Conservation (phyloP, 2,329 filamentous ascomycete species). For the Intubia oerlemansii region DNA sequence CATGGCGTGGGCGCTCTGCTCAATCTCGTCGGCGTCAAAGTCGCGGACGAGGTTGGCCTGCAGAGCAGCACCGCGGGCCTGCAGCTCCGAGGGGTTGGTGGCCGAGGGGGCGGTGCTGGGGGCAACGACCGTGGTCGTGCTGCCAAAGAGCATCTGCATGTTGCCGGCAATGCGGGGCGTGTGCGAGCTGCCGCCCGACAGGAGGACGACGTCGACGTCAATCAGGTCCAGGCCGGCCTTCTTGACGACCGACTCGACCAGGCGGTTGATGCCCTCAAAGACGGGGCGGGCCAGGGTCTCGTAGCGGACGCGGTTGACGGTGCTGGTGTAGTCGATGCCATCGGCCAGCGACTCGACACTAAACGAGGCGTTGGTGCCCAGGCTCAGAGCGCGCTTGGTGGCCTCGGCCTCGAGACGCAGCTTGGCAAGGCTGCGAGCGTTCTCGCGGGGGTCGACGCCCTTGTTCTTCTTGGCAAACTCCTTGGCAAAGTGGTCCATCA, state of each 20-base stretch:
- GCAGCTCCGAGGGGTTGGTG: slow-evolving; percentile 84
- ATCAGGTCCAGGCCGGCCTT: slow-evolving; percentile 85
- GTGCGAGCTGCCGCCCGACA: slow-evolving; percentile 80
- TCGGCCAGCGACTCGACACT: slow-evolving; percentile 80
- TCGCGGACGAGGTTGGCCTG: slow-evolving; percentile 89
- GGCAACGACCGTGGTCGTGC: slow-evolving; percentile 56
- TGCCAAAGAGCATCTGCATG: slow-evolving; percentile 59
- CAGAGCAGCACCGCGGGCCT: slow-evolving; percentile 77
- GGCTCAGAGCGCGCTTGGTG: slow-evolving; percentile 76
- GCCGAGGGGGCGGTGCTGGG: slow-evolving; percentile 58
- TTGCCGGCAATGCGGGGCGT: slow-evolving; percentile 81
- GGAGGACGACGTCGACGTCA: slow-evolving; percentile 85
- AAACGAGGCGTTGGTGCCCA: slow-evolving; percentile 76
- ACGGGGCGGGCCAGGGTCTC: slow-evolving; percentile 75
- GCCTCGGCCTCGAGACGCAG: slow-evolving; percentile 78
- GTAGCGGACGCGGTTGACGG: slow-evolving; percentile 83
- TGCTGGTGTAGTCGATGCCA: slow-evolving; percentile 77
- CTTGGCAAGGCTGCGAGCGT: slow-evolving; percentile 70
- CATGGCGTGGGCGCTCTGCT: slow-evolving; percentile 86
- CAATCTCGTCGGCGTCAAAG: slow-evolving; percentile 83
- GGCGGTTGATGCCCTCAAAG: slow-evolving; percentile 68
- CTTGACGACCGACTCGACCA: slow-evolving; percentile 68
- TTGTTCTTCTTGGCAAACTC: slow-evolving; percentile 97
- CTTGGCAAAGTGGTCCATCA: slow-evolving; percentile 94
- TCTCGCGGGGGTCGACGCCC: slow-evolving; percentile 58